These are phyloP conservation scores for Trichoderma sp. DNA, from an alignment of 2,329 filamentous ascomycete genomes.

Conservation along the genomic window DNA sequence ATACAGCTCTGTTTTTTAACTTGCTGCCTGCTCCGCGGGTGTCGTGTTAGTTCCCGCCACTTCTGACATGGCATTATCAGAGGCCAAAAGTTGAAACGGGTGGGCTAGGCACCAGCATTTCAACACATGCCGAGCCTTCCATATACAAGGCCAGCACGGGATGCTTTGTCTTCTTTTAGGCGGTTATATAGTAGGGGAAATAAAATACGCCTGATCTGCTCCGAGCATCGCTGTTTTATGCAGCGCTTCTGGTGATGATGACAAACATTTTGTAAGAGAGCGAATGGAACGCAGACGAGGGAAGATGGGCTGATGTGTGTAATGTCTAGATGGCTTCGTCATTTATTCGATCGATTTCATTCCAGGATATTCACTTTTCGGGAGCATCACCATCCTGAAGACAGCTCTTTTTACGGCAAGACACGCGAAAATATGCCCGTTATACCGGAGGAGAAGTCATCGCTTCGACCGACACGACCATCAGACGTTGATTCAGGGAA, in stretches of 20 bases:
- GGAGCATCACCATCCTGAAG: background rate
- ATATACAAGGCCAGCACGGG: background rate
- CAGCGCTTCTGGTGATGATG: conserved; percentile 5
- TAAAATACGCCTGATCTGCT: background rate
- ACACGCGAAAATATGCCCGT: background rate
- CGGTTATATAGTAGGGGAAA: background rate
- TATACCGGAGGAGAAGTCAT: conserved; percentile 11
- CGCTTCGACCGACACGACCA: background rate
- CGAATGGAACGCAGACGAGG: no score
- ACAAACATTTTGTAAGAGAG: conserved; percentile 14
- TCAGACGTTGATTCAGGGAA: background rate
- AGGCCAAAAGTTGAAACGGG: conserved; percentile 6
- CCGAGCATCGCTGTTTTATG: background rate
- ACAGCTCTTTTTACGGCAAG: background rate
- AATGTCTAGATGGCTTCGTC: conserved; percentile 9
- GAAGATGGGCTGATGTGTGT: background rate
- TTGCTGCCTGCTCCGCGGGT: conserved; percentile 19
- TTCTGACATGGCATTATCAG: background rate
- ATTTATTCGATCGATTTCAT: conserved; percentile 9
- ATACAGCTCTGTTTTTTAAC: background rate
- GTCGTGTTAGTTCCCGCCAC: background rate
- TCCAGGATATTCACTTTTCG: background rate
- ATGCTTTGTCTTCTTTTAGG: background rate
- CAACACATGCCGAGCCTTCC: background rate
- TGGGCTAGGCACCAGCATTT: conserved; percentile 27